These are phyloP conservation scores for Hypoxylon sp. DNA, from an alignment of 2,329 filamentous ascomycete species.

Conservation along the genomic window DNA sequence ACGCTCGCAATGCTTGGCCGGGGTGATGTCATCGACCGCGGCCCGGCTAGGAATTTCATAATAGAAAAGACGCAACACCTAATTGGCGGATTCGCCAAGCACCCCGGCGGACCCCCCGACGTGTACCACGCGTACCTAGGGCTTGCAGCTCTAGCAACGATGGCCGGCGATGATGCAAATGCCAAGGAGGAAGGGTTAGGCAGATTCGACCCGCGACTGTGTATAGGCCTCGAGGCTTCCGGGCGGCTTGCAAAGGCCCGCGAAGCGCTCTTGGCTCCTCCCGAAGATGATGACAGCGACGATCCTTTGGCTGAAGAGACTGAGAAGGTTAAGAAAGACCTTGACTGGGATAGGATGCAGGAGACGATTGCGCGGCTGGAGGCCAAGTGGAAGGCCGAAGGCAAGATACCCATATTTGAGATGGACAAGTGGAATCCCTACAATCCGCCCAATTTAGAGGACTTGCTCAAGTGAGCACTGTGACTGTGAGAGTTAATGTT, in stretches of 20 bases:
- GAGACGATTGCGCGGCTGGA: conserved; percentile 17
- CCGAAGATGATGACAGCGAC: conserved; percentile 18
- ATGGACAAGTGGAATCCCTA: conserved; percentile 40
- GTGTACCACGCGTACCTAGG: conserved; percentile 93
- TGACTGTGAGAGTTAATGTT: not conserved
- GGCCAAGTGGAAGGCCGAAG: conserved; percentile 38
- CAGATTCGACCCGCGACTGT: conserved; percentile 80
- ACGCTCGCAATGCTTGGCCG: conserved; percentile 74
- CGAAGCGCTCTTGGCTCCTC: conserved; percentile 32
- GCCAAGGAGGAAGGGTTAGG: conserved; percentile 75
- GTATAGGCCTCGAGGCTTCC: conserved; percentile 75
- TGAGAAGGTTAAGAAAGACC: conserved; percentile 33
- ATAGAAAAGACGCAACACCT: conserved; percentile 88
- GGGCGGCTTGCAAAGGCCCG: conserved; percentile 65
- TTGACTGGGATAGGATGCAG: conserved; percentile 26
- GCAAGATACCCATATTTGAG: conserved; percentile 34
- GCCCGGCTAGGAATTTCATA: conserved; percentile 80
- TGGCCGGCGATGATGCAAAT: conserved; percentile 58
- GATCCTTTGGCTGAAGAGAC: conserved; percentile 25
- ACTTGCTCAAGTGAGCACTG: not conserved
- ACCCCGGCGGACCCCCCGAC: conserved; percentile 77
- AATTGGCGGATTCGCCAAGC: conserved; percentile 86
- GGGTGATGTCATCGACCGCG: conserved; percentile 69
- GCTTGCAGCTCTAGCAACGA: conserved; percentile 81
- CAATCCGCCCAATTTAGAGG: conserved; percentile 23